These are phyloP conservation scores for Baorangia bicolor DNA, from an alignment of 768 basidiomycete species.

Conservation along the genomic window DNA sequence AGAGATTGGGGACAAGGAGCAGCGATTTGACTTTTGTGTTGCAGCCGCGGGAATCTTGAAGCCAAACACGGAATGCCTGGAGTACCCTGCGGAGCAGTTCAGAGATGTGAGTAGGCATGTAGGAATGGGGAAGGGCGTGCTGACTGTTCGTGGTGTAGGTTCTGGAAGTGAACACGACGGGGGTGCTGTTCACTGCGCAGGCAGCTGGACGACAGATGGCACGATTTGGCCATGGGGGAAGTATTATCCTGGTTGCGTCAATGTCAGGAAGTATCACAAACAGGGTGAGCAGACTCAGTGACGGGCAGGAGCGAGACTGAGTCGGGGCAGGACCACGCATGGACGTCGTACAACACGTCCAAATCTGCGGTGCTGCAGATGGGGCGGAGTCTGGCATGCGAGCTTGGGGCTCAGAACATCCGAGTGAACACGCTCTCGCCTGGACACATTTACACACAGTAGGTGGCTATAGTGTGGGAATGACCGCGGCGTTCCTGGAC, in stretches of 20 bases:
- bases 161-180: conserved; percentile 62
- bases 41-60: conserved; percentile 77
- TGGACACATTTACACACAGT: conserved; percentile 74
- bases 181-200: conserved; percentile 60
- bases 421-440: conserved; percentile 77
- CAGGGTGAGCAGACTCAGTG: conserved; percentile 40
- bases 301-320: not conserved
- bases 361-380: conserved; percentile 80
- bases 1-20: conserved; percentile 64
- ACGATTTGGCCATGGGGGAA: conserved; percentile 45
- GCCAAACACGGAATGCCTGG: conserved; percentile 57
- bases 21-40: conserved; percentile 71
- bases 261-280: conserved; percentile 73
- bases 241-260: conserved; percentile 58
- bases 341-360: conserved; percentile 75
- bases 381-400: conserved; percentile 81
- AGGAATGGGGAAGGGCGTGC: no score
- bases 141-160: conserved; percentile 41
- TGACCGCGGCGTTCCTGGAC: conserved; percentile 75
- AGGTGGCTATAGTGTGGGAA: conserved; percentile 39
- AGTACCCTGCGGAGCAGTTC: conserved; percentile 65
- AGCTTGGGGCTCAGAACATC: conserved; percentile 63
- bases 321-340: conserved; percentile 58
- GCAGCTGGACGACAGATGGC: conserved; percentile 61
- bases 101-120: conserved; percentile 44